A percentile compares a stretch with the other conserved stretches of the same genome.
Conservation (phyloP, 176 grass and related monocot species). For the Musa itinerans region DNA sequence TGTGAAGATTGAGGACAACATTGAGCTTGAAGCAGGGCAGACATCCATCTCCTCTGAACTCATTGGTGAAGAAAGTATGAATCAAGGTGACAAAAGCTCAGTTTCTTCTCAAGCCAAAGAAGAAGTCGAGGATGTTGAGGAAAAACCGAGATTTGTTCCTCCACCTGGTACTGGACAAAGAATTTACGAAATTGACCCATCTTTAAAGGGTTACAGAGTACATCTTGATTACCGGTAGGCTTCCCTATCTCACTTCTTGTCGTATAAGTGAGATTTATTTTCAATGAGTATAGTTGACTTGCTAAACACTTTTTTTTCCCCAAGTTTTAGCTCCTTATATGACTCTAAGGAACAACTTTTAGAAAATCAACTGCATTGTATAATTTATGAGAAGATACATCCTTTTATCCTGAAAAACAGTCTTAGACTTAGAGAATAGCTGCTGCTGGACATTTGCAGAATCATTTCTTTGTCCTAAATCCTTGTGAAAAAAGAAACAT, state of each 20-base stretch:
- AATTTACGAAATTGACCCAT: constrained; percentile 59
- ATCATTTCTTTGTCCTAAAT: too few species aligned
- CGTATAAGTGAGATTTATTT: too few species aligned
- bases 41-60: constrained; percentile 11
- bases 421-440: too few species aligned
- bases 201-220: constrained; percentile 33
- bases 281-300: too few species aligned
- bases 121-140: background rate
- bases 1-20: constrained; percentile 9
- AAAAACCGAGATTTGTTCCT: constrained; percentile 30
- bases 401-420: too few species aligned
- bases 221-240: constrained; percentile 74
- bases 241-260: constrained; percentile 3
- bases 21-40: constrained; percentile 16
- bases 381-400: too few species aligned
- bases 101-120: constrained; percentile 8
- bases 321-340: too few species aligned
- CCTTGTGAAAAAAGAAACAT: too few species aligned
- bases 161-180: constrained; percentile 40
- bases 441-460: too few species aligned
- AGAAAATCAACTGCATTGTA: too few species aligned
- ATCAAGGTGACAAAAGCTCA: constrained; percentile 21
- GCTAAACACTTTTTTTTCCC: too few species aligned
- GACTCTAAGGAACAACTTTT: too few species aligned
- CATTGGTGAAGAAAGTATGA: constrained; percentile 10